Percentiles rank a stretch among this genome's conserved stretches.
Conservation (phyloP, 495 filamentous ascomycete species). For the Trypethelium eluteriae region DNA sequence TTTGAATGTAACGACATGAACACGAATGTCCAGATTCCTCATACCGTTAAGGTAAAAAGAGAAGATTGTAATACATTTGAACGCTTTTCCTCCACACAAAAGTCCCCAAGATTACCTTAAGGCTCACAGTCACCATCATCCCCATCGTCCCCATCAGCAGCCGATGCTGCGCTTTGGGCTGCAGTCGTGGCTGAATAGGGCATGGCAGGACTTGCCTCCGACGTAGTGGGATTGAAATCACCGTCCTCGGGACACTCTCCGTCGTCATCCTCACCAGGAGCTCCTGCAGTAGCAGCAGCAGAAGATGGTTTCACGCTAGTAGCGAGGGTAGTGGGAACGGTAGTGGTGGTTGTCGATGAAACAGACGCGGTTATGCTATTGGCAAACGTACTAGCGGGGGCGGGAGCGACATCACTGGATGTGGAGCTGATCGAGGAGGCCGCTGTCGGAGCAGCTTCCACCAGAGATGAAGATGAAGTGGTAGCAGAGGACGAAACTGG, state of each 20-base stretch:
- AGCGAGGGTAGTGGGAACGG: background rate
- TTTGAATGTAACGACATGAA: too few relatives aligned
- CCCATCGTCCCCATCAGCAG: background rate
- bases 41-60: too few relatives aligned
- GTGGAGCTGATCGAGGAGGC: background rate
- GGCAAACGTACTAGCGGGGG: background rate
- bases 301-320: background rate
- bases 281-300: background rate
- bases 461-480: background rate
- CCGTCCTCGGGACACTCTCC: background rate
- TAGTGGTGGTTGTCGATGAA: background rate
- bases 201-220: background rate
- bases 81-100: background rate
- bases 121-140: conserved; percentile 1
- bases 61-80: too few relatives aligned
- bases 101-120: background rate
- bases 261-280: background rate
- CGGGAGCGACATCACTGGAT: background rate
- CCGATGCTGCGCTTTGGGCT: background rate
- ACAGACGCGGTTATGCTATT: background rate
- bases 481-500: background rate
- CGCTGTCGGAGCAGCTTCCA: background rate
- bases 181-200: background rate
- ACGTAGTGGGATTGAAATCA: background rate
- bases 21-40: too few relatives aligned